These are phyloP conservation scores for Inosperma sp. DNA, from an alignment of 768 basidiomycete species.

Conservation along the genomic window DNA sequence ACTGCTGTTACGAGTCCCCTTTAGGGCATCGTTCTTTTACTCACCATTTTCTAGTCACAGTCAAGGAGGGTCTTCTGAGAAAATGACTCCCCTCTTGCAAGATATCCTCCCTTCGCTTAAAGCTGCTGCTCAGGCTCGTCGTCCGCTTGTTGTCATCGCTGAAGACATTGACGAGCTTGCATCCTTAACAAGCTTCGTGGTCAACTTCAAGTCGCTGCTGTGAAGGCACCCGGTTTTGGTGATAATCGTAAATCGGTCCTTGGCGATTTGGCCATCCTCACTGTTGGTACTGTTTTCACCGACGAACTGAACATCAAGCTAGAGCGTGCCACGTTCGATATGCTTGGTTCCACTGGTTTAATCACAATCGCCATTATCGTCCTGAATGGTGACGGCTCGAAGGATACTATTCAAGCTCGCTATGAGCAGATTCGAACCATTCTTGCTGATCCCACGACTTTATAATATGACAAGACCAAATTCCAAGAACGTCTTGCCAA, in stretches of 20 bases:
- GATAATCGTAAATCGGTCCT: too few relatives aligned
- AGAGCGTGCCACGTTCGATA: too few relatives aligned
- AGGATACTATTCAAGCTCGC: constrained; percentile 83
- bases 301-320: constrained; percentile 93
- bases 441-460: constrained; percentile 78
- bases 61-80: constrained; percentile 96
- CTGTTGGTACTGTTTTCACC: constrained; percentile 96
- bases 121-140: constrained; percentile 69
- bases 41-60: constrained; percentile 98
- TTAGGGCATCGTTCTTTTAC: too few relatives aligned
- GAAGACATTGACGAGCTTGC: too few relatives aligned
- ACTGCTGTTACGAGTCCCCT: constrained; percentile 88
- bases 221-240: too few relatives aligned
- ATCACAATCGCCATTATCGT: constrained; percentile 98
- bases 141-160: constrained; percentile 92
- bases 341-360: too few relatives aligned
- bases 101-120: too few relatives aligned
- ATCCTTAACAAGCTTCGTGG: constrained; percentile 99
- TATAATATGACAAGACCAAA: constrained; percentile 91
- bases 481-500: constrained; percentile 96
- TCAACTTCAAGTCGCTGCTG: constrained; percentile 86
- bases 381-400: constrained; percentile 89
- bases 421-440: constrained; percentile 93
- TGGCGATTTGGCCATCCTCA: too few relatives aligned
- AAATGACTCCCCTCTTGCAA: constrained; percentile 97